A percentile compares a stretch with the other conserved stretches of the same genome.
Conservation (phyloP, 164 flowering plant species). For the Cinnamomum micranthum region DNA sequence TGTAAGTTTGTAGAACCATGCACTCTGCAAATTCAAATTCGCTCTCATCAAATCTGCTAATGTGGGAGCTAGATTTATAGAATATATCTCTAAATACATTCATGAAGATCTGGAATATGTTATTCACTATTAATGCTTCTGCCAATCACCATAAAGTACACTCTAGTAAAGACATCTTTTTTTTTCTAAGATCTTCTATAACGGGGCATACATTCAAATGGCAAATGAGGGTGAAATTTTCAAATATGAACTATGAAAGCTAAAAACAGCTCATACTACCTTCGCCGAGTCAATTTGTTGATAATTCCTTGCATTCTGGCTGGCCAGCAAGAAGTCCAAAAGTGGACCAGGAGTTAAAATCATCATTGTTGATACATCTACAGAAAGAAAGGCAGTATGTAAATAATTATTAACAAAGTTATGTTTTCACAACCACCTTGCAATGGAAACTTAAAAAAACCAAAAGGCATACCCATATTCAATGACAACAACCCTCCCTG, state of each 20-base stretch:
- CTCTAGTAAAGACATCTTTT: too few relatives aligned
- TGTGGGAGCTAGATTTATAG: constrained; percentile 32
- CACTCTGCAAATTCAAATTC: too few relatives aligned
- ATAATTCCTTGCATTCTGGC: constrained; percentile 64
- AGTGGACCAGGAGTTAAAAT: constrained; percentile 83
- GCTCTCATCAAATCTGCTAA: too few relatives aligned
- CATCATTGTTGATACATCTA: constrained; percentile 93
- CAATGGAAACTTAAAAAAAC: background rate
- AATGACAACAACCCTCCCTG: constrained; percentile 79
- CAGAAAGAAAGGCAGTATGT: background rate
- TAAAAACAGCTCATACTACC: constrained; percentile 28
- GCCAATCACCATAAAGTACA: too few relatives aligned
- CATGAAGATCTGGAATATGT: constrained; percentile 69
- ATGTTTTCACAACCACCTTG: background rate
- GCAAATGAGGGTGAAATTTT: too few relatives aligned
- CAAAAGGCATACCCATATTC: constrained; percentile 46
- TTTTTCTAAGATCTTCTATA: too few relatives aligned
- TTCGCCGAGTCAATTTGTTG: constrained; percentile 65
- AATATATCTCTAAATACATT: constrained; percentile 66
- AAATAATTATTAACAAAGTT: too few relatives aligned
- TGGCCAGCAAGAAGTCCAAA: constrained; percentile 64
- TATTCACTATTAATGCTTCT: constrained; percentile 22
- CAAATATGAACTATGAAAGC: background rate
- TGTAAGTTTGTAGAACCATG: too few relatives aligned
- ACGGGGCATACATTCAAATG: too few relatives aligned